Evolutionary conservation across 179 eudicot genomes (phyloP), one percentile per base, ranked within the genome.

Genomic region (Gypsophila paniculata): DNA sequence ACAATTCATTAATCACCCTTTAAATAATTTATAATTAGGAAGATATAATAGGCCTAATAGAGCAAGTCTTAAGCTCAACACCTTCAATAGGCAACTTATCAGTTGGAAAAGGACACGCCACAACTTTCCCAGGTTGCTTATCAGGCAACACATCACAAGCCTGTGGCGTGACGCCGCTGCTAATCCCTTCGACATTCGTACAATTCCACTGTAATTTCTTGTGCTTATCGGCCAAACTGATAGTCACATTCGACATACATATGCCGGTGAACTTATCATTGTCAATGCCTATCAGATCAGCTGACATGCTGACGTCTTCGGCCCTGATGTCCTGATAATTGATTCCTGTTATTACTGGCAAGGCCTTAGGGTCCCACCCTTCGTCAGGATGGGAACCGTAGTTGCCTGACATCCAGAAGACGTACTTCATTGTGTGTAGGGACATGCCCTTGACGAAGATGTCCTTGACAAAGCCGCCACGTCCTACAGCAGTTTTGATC

Each of bases 181-280:
- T 79, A 13, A 74, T 32, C 74, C 97, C 97, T 72, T 78, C 75
- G 29, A 91, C 70, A 21, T 87, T 64, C 26, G 74, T 75, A 68
- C 97, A 91, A 39, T 85, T 89, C 97, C 96, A 91, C 38, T 85
- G 91, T 2, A 79, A 48, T 78, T 89, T 87, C 85, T 87, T 86
- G 0, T 79, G 73, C 77, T 83, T 83, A 76, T 74, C 70, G 3
- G 88, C 86, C 83, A 87, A 42, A 14, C 76, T 49, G 8, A 85
- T 81, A 0, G 83, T 85, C 51, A 84, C 96, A 82, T 91, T 89
- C 0, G 90, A 91, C 6, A 91, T 85, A 68, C 97, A 91, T 49
- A 91, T 86, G 11, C 91, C 91, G 0, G 80, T 83, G 21, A 91
- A 91, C 3, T 82, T 84, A 75, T 86, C 84, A 3, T 82, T 82